phyloP scores from a whole-genome alignment of 2,329 filamentous ascomycete species.

The Aspergillus novofumigatus region DNA sequence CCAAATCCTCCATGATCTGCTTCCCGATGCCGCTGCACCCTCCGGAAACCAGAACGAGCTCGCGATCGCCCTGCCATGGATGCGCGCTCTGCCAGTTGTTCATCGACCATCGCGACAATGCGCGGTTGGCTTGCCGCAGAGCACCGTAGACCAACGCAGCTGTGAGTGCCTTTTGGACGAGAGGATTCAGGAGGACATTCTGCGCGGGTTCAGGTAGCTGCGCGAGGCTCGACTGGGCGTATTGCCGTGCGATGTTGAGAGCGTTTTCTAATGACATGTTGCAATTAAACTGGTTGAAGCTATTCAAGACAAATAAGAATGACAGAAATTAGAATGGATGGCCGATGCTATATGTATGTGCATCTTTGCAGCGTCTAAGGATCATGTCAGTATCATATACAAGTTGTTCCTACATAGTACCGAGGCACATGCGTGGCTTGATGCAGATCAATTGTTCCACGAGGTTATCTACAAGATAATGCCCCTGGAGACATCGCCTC shows the following conservation, averaged over 20 bases:
- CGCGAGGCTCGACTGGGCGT: constrained; percentile 19
- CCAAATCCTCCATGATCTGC: constrained; percentile 31
- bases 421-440: neutral
- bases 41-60: constrained; percentile 35
- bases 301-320: neutral
- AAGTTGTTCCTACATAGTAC: neutral
- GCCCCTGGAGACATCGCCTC: neutral
- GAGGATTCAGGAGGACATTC: constrained; percentile 21
- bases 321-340: neutral
- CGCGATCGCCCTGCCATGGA: constrained; percentile 23
- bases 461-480: neutral
- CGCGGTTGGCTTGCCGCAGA: constrained; percentile 25
- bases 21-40: constrained; percentile 38
- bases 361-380: neutral
- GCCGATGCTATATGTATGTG: neutral
- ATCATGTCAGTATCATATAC: neutral
- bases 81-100: constrained; percentile 29
- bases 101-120: constrained; percentile 23
- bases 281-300: neutral
- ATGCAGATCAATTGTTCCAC: neutral
- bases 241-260: constrained; percentile 22
- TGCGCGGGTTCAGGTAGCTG: constrained; percentile 27
- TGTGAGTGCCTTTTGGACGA: constrained; percentile 25
- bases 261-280: constrained; percentile 16
- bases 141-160: constrained; percentile 21